Conservation (phyloP, 1,284 basidiomycete genomes). For the Cerrena zonata region DNA sequence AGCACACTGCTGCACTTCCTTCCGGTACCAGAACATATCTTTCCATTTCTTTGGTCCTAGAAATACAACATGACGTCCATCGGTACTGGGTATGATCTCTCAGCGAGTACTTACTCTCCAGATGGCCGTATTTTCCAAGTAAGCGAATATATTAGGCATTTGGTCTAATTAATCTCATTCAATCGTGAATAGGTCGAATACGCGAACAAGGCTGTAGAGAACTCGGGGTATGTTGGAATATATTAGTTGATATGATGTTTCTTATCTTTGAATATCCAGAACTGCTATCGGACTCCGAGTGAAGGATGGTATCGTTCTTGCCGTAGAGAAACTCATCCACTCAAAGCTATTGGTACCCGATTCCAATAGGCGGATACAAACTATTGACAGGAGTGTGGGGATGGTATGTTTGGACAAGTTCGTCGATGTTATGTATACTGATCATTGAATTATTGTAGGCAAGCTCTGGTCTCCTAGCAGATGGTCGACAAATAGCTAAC, state of each 20-base stretch:
- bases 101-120: conserved; percentile 96
- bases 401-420: conserved; percentile 45
- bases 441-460: conserved; percentile 46
- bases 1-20: conserved; percentile 3
- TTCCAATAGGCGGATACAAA: conserved; percentile 89
- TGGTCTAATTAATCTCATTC: background rate
- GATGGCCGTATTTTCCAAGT: conserved; percentile 98
- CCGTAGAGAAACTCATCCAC: conserved; percentile 96
- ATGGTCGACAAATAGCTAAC: conserved; percentile 85
- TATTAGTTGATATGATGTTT: background rate
- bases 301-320: conserved; percentile 90
- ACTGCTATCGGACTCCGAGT: conserved; percentile 88
- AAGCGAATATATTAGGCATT: conserved; percentile 11
- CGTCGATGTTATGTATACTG: background rate
- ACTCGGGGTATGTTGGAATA: conserved; percentile 78
- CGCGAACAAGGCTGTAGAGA: conserved; percentile 96
- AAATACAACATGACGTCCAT: conserved; percentile 79
- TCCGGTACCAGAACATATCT: conserved; percentile 2
- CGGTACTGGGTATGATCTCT: conserved; percentile 97
- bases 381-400: conserved; percentile 89
- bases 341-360: conserved; percentile 94
- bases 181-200: conserved; percentile 78
- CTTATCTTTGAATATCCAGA: conserved; percentile 35
- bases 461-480: conserved; percentile 89
- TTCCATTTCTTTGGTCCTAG: conserved; percentile 7